These are phyloP conservation scores for Colletotrichum gigasporum DNA, from an alignment of 2,329 filamentous ascomycete species.

Conservation along the genomic window DNA sequence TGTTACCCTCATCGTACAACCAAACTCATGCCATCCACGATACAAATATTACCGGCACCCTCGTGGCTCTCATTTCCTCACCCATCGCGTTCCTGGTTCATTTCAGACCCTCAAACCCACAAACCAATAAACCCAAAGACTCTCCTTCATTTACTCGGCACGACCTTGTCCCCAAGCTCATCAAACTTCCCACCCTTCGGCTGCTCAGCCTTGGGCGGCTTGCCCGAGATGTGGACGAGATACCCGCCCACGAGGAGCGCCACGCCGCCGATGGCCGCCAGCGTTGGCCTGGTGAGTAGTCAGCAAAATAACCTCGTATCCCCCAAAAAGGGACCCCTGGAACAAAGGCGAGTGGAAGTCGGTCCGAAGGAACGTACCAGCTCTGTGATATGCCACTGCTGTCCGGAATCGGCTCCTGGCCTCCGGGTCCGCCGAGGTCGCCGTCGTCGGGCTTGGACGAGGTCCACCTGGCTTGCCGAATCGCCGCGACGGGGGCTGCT, in stretches of 20 bases:
- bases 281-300: not conserved
- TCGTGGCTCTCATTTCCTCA: no score
- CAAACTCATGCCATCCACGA: no score
- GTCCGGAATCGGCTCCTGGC: slow-evolving; percentile 23
- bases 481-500: not conserved
- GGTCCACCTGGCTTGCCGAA: slow-evolving; percentile 1
- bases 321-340: no score
- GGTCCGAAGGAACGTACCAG: not conserved
- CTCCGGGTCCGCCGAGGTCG: slow-evolving; percentile 28
- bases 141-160: not conserved
- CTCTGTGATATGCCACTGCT: slow-evolving; percentile 14
- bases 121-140: no score
- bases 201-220: slow-evolving; percentile 9
- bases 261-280: slow-evolving; percentile 22
- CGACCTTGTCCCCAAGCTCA: not conserved
- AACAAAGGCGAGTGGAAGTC: no score
- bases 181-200: not conserved
- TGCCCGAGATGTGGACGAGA: slow-evolving; percentile 25
- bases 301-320: not conserved
- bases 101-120: no score
- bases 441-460: slow-evolving; percentile 15
- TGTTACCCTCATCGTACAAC: no score
- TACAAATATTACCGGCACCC: no score
- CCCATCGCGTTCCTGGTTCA: no score
- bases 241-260: slow-evolving; percentile 14